Conservation (phyloP, 2,329 filamentous ascomycete species). For the Colletotrichum limetticola region DNA sequence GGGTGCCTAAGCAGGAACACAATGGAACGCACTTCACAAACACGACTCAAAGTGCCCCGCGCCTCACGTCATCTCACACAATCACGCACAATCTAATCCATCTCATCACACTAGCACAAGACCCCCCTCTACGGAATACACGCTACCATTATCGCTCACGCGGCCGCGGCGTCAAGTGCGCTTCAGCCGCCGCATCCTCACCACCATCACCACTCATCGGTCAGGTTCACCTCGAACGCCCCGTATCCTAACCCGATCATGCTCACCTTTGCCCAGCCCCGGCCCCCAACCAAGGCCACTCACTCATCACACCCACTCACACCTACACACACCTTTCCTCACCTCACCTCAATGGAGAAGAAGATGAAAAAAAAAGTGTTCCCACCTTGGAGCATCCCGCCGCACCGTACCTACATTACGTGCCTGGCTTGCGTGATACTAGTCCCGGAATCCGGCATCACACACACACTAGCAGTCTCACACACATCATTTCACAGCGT, state of each 20-base stretch:
- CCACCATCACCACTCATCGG: background rate
- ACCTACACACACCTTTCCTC: background rate
- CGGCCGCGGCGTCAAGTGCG: conserved; percentile 9
- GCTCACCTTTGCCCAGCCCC: background rate
- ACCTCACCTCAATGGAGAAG: background rate
- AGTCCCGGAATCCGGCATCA: background rate
- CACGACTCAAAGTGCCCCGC: background rate
- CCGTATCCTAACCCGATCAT: background rate
- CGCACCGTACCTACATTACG: conserved; percentile 1
- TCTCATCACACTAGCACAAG: background rate
- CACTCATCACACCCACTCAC: background rate
- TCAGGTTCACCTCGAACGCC: background rate
- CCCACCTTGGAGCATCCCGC: background rate
- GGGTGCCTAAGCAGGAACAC: no score
- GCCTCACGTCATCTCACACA: conserved; percentile 25
- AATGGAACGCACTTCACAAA: background rate
- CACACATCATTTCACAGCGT: background rate
- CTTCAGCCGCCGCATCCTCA: background rate
- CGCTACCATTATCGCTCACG: background rate
- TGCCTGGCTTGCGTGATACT: conserved; percentile 10
- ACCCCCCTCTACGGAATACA: background rate
- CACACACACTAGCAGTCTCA: background rate
- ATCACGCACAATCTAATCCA: background rate
- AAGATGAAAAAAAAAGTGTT: background rate
- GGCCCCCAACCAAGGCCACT: background rate